Evolutionary conservation across 371 early-diverging fungal species (phyloP).

Genomic region (Apophysomyces elegans): DNA sequence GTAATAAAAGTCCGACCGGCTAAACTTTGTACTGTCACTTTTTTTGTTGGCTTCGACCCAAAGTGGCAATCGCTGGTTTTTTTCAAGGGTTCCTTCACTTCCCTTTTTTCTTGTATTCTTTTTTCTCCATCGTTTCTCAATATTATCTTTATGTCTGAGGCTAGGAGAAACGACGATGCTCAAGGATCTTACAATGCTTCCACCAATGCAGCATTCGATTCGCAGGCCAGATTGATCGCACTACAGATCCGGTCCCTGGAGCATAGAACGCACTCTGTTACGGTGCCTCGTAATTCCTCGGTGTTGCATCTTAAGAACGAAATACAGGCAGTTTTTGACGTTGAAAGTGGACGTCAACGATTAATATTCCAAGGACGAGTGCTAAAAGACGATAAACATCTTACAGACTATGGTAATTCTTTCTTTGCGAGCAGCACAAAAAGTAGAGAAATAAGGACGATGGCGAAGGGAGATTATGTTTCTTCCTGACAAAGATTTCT

Average conservation of each 20-base stretch:
- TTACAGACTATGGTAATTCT: slow-evolving; percentile 59
- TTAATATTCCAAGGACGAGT: slow-evolving; percentile 67
- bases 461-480: not conserved
- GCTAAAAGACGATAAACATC: slow-evolving; percentile 55
- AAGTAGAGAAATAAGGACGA: not conserved
- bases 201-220: not conserved
- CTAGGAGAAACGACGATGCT: not conserved
- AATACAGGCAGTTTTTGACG: slow-evolving; percentile 54
- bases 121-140: not conserved
- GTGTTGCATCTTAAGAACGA: slow-evolving; percentile 60
- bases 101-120: not conserved
- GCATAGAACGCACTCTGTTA: slow-evolving; percentile 57
- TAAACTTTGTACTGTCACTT: too few relatives aligned
- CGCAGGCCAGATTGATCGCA: slow-evolving; percentile 34
- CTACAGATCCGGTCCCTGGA: slow-evolving; percentile 61
- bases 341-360: slow-evolving; percentile 59
- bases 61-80: too few relatives aligned
- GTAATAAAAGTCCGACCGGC: too few relatives aligned
- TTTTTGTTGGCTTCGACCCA: too few relatives aligned
- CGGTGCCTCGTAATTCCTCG: slow-evolving; percentile 52
- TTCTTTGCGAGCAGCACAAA: not conserved
- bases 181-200: slow-evolving; percentile 1
- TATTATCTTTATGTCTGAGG: slow-evolving; percentile 5
- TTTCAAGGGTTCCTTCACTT: not conserved
- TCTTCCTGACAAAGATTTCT: not conserved